A percentile compares a stretch with the other conserved stretches of the same genome.
These are phyloP conservation scores for Cladosporium sp. DNA, from an alignment of 2,329 filamentous ascomycete genomes.

Conservation along the genomic window DNA sequence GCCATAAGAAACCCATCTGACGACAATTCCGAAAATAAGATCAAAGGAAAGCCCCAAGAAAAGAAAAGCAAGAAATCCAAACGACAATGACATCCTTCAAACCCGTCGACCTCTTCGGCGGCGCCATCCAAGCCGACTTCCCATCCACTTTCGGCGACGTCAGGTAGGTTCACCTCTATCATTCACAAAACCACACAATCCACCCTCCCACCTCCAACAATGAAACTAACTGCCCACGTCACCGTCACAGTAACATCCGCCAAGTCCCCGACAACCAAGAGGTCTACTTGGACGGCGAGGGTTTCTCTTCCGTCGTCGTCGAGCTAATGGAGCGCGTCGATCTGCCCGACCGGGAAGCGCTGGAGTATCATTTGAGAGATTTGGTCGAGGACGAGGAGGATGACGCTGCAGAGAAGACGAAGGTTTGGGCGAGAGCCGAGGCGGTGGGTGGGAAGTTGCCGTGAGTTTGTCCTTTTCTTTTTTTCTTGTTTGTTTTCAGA, in stretches of 20 bases:
- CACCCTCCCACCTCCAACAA: conserved; percentile 6
- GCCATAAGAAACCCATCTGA: too few relatives aligned
- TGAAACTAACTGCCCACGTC: background rate
- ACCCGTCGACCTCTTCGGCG: conserved; percentile 64
- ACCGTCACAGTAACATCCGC: conserved; percentile 57
- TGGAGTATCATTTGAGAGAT: conserved; percentile 48
- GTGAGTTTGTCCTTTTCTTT: conserved; percentile 28
- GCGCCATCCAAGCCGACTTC: conserved; percentile 65
- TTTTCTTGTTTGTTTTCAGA: too few relatives aligned
- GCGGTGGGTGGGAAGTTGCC: conserved; percentile 32
- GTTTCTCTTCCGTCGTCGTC: conserved; percentile 82
- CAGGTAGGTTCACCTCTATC: conserved; percentile 50
- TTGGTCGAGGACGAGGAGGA: conserved; percentile 35
- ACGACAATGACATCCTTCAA: conserved; percentile 39
- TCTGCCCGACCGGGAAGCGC: conserved; percentile 65
- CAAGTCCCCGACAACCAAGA: conserved; percentile 86
- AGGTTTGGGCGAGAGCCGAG: conserved; percentile 29
- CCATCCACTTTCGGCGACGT: conserved; percentile 67
- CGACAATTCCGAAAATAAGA: background rate
- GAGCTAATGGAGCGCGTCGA: conserved; percentile 83
- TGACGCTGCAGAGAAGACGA: conserved; percentile 32
- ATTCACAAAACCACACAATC: background rate
- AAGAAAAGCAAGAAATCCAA: background rate
- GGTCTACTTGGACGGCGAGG: conserved; percentile 79
- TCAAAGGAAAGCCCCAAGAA: background rate